Percentiles rank a stretch among this genome's conserved stretches.
Conservation (phyloP, 2,329 filamentous ascomycete genomes). For the Colletotrichum tanaceti region DNA sequence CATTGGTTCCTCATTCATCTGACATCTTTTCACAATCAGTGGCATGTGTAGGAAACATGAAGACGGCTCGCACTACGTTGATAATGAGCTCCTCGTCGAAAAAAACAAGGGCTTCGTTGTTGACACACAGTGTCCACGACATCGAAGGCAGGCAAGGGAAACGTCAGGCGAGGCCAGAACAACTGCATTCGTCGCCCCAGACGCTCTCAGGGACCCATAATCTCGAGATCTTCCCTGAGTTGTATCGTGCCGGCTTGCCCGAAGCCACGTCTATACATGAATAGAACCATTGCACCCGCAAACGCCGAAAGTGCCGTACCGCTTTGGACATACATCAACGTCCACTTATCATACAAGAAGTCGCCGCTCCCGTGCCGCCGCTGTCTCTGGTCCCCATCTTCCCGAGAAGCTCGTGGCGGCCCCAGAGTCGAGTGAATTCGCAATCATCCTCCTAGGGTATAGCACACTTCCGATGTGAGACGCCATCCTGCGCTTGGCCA, state of each 20-base stretch:
- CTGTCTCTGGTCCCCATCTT: conserved; percentile 10
- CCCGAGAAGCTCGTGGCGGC: conserved; percentile 5
- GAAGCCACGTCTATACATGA: conserved; percentile 37
- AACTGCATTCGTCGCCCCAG: conserved; percentile 29
- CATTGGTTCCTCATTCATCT: no score
- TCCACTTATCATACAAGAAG: conserved; percentile 40
- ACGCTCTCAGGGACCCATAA: conserved; percentile 12
- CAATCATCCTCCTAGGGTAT: conserved; percentile 14
- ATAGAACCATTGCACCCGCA: conserved; percentile 34
- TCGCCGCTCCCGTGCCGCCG: conserved; percentile 26
- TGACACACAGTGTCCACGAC: background rate
- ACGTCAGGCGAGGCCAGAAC: conserved; percentile 14
- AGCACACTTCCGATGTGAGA: conserved; percentile 13
- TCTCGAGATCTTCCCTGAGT: conserved; percentile 10
- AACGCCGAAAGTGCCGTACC: conserved; percentile 37
- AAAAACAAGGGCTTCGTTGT: no score
- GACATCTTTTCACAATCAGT: background rate
- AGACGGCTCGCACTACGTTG: background rate
- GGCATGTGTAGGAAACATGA: no score
- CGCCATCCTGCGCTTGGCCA: conserved; percentile 8
- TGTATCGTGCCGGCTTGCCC: conserved; percentile 13
- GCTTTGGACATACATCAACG: conserved; percentile 39
- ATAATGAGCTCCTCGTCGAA: background rate
- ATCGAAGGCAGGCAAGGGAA: background rate
- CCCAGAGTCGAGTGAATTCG: background rate